Evolutionary conservation across 345 rosid species (phyloP).

Genomic region (Populus davidiana): DNA sequence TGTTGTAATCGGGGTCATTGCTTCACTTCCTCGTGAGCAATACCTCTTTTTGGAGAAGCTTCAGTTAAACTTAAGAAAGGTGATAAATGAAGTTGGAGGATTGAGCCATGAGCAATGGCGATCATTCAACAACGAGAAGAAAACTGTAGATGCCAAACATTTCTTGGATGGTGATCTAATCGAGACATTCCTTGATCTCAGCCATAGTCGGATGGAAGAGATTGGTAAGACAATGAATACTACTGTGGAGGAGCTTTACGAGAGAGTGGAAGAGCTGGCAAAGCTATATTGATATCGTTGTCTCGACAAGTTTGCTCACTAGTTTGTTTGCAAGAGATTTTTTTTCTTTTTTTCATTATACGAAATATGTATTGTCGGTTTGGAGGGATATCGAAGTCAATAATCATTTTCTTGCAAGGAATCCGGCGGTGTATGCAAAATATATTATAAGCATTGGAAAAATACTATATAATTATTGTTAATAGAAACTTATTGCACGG

Average conservation of each 20-base stretch:
- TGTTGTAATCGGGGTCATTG: slow-evolving; percentile 89
- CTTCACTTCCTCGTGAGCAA: slow-evolving; percentile 81
- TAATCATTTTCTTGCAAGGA: too few relatives aligned
- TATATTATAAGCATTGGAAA: too few relatives aligned
- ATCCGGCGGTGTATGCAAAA: too few relatives aligned
- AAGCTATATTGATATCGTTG: slow-evolving; percentile 59
- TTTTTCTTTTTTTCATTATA: too few relatives aligned
- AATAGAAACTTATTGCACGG: too few relatives aligned
- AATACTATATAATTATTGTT: too few relatives aligned
- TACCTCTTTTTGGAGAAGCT: slow-evolving; percentile 74
- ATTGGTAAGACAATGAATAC: slow-evolving; percentile 60
- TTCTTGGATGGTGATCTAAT: slow-evolving; percentile 86
- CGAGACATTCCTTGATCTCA: slow-evolving; percentile 77
- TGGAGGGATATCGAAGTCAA: too few relatives aligned
- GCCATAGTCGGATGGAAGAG: slow-evolving; percentile 72
- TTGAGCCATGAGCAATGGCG: slow-evolving; percentile 94
- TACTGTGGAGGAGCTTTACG: slow-evolving; percentile 77
- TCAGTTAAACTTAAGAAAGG: slow-evolving; percentile 69
- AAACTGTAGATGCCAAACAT: slow-evolving; percentile 68
- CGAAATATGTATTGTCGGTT: too few relatives aligned
- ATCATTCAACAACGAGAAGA: slow-evolving; percentile 83
- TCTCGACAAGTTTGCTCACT: background rate
- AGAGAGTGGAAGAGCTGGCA: slow-evolving; percentile 84
- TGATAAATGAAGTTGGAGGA: slow-evolving; percentile 94
- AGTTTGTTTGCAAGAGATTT: background rate